These are phyloP conservation scores for Punctularia strigosozonata DNA, from an alignment of 768 basidiomycete species.

Conservation along the genomic window DNA sequence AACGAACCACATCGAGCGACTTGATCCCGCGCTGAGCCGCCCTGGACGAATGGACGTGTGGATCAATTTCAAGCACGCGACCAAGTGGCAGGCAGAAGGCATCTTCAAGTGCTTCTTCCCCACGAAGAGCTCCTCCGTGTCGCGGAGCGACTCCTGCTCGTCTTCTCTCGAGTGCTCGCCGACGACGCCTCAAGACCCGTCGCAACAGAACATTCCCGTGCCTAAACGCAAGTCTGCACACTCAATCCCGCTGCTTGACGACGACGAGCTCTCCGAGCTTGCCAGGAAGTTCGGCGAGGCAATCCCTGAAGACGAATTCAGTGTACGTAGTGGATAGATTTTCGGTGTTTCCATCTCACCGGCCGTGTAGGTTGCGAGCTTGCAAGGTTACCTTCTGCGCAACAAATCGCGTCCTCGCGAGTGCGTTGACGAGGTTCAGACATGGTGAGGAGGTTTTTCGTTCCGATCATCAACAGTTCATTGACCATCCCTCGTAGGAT, in stretches of 20 bases:
- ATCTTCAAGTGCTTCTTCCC: conserved; percentile 96
- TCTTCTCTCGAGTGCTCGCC: conserved; percentile 1
- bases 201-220: conserved; percentile 55
- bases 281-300: conserved; percentile 75
- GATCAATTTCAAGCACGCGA: conserved; percentile 85
- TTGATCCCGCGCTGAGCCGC: conserved; percentile 80
- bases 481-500: conserved; percentile 25
- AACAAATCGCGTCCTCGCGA: conserved; percentile 86
- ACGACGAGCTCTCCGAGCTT: conserved; percentile 63
- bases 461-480: conserved; percentile 5
- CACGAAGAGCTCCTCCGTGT: conserved; percentile 25
- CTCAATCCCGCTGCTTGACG: conserved; percentile 57
- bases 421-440: conserved; percentile 68
- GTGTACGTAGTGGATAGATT: conserved; percentile 36
- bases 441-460: conserved; percentile 36
- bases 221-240: conserved; percentile 61
- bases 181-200: conserved; percentile 13
- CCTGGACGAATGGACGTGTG: conserved; percentile 90
- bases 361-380: conserved; percentile 51
- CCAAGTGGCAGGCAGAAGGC: conserved; percentile 87
- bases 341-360: conserved; percentile 1
- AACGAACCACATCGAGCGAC: conserved; percentile 87
- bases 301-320: conserved; percentile 81
- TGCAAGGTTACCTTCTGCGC: conserved; percentile 81
- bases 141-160: conserved; percentile 3